phyloP scores from a whole-genome alignment of 257 asterid species.

The Datura wrightii region DNA sequence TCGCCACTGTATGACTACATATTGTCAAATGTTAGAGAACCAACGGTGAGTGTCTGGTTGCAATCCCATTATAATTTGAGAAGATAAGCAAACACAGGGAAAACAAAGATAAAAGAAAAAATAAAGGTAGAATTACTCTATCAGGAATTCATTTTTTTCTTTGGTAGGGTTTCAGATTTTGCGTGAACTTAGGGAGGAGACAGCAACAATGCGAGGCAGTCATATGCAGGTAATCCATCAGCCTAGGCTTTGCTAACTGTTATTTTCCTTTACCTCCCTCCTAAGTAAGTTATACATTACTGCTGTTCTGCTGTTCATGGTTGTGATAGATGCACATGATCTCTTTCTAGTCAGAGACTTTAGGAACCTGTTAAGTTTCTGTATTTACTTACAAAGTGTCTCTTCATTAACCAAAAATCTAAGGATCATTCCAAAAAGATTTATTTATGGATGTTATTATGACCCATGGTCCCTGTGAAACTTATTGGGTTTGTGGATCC shows the following conservation, averaged over 20 bases:
- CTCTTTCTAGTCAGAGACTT: background rate
- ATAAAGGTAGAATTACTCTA: background rate
- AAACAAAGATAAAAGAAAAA: background rate
- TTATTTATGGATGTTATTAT: background rate
- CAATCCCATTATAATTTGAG: constrained; percentile 1
- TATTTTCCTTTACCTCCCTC: constrained; percentile 4
- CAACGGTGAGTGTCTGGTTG: constrained; percentile 51
- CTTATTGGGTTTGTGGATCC: background rate
- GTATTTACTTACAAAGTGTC: background rate
- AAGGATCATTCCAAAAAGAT: background rate
- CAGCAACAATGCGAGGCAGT: constrained; percentile 80
- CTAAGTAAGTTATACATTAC: background rate
- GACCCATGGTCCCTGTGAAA: constrained; percentile 9
- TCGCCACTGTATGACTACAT: constrained; percentile 74
- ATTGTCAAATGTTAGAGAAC: constrained; percentile 84
- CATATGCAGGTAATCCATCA: constrained; percentile 78
- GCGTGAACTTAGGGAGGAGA: constrained; percentile 93
- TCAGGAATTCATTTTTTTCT: background rate
- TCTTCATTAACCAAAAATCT: background rate
- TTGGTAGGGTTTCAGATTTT: constrained; percentile 56
- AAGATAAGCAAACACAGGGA: background rate
- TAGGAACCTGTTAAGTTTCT: background rate
- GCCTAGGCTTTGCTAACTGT: background rate
- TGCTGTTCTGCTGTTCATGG: background rate
- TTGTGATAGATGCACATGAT: background rate